phyloP scores from a whole-genome alignment of 306 rosid genomes.

The Ormosia emarginata region DNA sequence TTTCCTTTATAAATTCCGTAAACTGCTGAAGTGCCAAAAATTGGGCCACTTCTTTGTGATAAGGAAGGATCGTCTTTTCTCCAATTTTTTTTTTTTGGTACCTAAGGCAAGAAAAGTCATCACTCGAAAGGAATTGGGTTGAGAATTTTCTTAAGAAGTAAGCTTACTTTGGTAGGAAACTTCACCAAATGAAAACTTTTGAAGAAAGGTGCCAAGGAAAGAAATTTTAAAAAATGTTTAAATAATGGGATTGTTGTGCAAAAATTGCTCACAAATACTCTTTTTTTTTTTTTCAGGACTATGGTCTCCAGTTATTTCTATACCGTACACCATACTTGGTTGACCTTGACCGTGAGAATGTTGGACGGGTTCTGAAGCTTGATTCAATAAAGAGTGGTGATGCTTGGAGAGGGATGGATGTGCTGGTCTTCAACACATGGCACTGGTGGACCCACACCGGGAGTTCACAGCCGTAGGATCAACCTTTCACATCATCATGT shows the following conservation, averaged over 20 bases:
- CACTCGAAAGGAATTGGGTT: neutral
- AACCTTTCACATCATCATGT: neutral
- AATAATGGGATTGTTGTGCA: neutral
- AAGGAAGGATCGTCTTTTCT: neutral
- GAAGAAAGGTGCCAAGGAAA: neutral
- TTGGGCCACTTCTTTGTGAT: constrained; percentile 24
- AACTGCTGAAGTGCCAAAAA: constrained; percentile 15
- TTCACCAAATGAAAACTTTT: neutral
- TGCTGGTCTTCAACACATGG: constrained; percentile 83
- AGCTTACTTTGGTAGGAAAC: neutral
- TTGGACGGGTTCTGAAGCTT: constrained; percentile 64
- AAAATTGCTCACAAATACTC: neutral
- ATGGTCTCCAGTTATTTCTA: constrained; percentile 53
- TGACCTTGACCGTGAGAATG: constrained; percentile 61
- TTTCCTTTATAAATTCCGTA: neutral
- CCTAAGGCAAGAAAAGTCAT: neutral
- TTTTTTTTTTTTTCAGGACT: constrained; percentile 41
- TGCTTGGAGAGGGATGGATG: constrained; percentile 89
- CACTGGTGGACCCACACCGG: constrained; percentile 99
- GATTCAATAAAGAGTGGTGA: constrained; percentile 70
- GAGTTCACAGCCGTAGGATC: constrained; percentile 80
- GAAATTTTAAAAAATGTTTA: neutral
- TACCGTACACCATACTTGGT: constrained; percentile 74
- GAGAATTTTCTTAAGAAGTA: neutral
- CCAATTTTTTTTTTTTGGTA: neutral